Conservation (phyloP, 129 eudicot genomes). For the Flaveria brownii region DNA sequence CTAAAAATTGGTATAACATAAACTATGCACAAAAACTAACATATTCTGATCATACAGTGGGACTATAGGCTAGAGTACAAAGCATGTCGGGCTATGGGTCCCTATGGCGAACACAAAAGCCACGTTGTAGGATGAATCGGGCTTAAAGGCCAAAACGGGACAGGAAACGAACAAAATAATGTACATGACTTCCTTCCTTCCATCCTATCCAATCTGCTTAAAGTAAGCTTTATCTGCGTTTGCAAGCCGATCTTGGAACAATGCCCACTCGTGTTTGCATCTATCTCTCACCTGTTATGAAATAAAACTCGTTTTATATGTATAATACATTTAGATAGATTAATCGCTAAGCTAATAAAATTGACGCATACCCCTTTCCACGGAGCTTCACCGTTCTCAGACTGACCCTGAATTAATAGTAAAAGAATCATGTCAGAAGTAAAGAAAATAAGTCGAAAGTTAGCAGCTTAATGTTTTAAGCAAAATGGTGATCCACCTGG, state of each 20-base stretch:
- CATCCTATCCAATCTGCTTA: constrained; percentile 42
- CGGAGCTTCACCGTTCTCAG: constrained; percentile 84
- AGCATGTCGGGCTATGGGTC: constrained; percentile 23
- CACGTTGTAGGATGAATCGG: constrained; percentile 15
- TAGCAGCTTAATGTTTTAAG: not conserved
- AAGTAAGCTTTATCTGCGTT: constrained; percentile 71
- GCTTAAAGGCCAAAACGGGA: constrained; percentile 26
- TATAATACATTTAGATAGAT: not conserved
- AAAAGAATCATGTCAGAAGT: not conserved
- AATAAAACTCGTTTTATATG: not conserved
- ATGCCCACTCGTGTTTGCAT: constrained; percentile 78
- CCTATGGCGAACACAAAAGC: constrained; percentile 32
- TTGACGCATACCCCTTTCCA: constrained; percentile 75
- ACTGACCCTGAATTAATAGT: constrained; percentile 49
- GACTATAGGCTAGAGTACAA: constrained; percentile 38
- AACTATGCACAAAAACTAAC: constrained; percentile 49
- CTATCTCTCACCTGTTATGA: constrained; percentile 69
- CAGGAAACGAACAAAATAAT: constrained; percentile 37
- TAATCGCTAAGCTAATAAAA: not conserved
- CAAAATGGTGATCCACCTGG: constrained; percentile 54
- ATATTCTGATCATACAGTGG: constrained; percentile 20
- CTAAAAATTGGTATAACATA: constrained; percentile 21
- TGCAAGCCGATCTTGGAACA: constrained; percentile 77
- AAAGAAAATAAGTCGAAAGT: not conserved
- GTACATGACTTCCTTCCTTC: constrained; percentile 44